Conservation (phyloP, 805 yeast genomes). For the Ogataea nonfermentans region DNA sequence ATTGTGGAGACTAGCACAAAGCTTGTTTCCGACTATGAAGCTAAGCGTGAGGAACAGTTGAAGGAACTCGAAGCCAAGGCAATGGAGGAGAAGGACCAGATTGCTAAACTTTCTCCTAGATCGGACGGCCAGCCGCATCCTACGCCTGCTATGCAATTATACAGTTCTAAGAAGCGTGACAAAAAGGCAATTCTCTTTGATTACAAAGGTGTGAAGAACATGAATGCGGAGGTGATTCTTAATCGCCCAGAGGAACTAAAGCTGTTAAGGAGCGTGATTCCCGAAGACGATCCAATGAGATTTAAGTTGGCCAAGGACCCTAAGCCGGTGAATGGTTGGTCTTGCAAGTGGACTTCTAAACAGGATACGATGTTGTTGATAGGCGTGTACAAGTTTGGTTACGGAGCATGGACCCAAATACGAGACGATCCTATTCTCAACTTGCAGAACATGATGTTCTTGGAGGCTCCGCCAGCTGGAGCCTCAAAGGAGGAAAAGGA, state of each 20-base stretch:
- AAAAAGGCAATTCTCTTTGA: constrained; percentile 89
- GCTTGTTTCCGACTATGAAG: constrained; percentile 63
- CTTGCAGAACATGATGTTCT: constrained; percentile 77
- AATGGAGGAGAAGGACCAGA: constrained; percentile 46
- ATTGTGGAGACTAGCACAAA: constrained; percentile 60
- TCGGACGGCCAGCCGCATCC: constrained; percentile 30
- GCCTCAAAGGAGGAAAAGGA: constrained; percentile 39
- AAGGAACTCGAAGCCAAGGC: constrained; percentile 63
- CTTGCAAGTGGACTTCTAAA: constrained; percentile 74
- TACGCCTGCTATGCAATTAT: constrained; percentile 36
- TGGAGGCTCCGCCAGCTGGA: constrained; percentile 43
- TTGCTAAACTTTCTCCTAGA: constrained; percentile 29
- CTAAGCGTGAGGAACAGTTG: constrained; percentile 52
- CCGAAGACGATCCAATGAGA: constrained; percentile 51
- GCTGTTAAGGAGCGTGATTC: constrained; percentile 52
- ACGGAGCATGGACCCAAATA: constrained; percentile 92
- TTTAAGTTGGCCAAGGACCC: constrained; percentile 64
- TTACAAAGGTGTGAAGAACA: constrained; percentile 78
- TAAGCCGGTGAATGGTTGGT: constrained; percentile 89
- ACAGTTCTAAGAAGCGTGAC: constrained; percentile 64
- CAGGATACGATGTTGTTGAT: constrained; percentile 86
- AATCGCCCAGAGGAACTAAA: constrained; percentile 85
- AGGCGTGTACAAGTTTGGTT: constrained; percentile 91
- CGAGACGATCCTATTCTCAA: constrained; percentile 94
- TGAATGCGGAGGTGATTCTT: constrained; percentile 86